These are phyloP conservation scores for Aspergillus wentii DNA, from an alignment of 495 filamentous ascomycete genomes.

Conservation along the genomic window DNA sequence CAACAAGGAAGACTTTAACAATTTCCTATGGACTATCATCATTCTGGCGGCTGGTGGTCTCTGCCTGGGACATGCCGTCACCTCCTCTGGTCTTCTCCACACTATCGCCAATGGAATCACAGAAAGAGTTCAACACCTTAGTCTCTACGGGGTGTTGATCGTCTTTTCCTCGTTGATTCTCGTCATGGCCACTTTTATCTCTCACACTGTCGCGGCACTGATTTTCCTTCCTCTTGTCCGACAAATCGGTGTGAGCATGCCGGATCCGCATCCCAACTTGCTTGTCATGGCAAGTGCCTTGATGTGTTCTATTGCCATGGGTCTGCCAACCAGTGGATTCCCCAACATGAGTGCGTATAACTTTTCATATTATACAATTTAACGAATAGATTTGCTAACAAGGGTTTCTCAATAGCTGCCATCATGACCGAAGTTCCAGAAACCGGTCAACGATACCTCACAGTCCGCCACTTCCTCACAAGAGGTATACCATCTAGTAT, in stretches of 20 bases:
- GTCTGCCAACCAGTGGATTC: conserved; percentile 89
- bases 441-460: conserved; percentile 84
- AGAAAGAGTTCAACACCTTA: conserved; percentile 64
- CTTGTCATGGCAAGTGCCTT: conserved; percentile 80
- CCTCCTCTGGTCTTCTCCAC: conserved; percentile 86
- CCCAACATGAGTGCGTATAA: conserved; percentile 95
- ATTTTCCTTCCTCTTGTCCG: conserved; percentile 91
- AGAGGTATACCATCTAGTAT: conserved; percentile 83
- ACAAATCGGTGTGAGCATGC: conserved; percentile 77
- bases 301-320: conserved; percentile 77
- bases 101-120: conserved; percentile 78
- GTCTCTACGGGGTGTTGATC: conserved; percentile 80
- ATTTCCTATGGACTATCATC: conserved; percentile 99
- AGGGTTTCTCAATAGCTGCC: conserved; percentile 55
- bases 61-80: conserved; percentile 90
- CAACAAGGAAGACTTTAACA: conserved; percentile 99
- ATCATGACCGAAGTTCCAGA: conserved; percentile 98
- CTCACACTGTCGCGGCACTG: conserved; percentile 91
- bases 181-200: conserved; percentile 96
- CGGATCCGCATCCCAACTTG: conserved; percentile 86
- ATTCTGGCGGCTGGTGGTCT: conserved; percentile 94
- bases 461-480: conserved; percentile 90
- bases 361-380: background rate
- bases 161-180: conserved; percentile 83
- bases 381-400: too few species aligned